These are phyloP conservation scores for Cercospora citrullina DNA, from an alignment of 2,329 filamentous ascomycete genomes.

Conservation along the genomic window DNA sequence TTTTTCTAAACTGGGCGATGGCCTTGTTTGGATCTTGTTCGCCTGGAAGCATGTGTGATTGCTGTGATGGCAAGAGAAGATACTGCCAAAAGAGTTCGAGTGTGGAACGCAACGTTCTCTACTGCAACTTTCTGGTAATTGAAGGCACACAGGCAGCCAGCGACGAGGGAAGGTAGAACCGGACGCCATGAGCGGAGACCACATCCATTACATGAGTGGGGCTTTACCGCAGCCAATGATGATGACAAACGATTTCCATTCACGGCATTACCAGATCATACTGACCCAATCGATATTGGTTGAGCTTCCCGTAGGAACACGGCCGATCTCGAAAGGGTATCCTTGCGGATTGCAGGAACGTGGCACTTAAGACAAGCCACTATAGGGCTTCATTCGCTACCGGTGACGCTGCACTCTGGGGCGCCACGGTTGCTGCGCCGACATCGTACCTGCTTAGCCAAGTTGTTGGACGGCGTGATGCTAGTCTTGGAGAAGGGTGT, in stretches of 20 bases:
- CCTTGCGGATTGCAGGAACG: conserved; percentile 7
- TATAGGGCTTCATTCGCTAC: conserved; percentile 8
- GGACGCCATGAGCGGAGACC: background rate
- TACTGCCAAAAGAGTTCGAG: background rate
- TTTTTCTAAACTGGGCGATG: background rate
- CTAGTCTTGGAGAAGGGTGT: background rate
- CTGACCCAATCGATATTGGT: background rate
- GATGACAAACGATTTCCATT: background rate
- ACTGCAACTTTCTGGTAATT: background rate
- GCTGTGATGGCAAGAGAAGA: background rate
- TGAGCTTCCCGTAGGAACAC: background rate
- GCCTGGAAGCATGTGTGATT: background rate
- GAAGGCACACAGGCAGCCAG: background rate
- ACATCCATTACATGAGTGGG: background rate
- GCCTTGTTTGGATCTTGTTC: background rate
- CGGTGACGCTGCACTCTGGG: background rate
- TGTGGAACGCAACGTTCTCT: background rate
- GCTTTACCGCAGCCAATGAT: background rate
- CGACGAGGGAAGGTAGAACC: background rate
- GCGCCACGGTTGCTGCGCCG: conserved; percentile 3
- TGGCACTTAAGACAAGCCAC: conserved; percentile 7
- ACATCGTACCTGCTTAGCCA: conserved; percentile 6
- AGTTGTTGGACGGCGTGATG: background rate
- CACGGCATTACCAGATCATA: background rate
- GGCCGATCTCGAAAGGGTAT: conserved; percentile 1